Conservation (phyloP, 169 alveolate genomes). For the Plasmodium sp. region DNA sequence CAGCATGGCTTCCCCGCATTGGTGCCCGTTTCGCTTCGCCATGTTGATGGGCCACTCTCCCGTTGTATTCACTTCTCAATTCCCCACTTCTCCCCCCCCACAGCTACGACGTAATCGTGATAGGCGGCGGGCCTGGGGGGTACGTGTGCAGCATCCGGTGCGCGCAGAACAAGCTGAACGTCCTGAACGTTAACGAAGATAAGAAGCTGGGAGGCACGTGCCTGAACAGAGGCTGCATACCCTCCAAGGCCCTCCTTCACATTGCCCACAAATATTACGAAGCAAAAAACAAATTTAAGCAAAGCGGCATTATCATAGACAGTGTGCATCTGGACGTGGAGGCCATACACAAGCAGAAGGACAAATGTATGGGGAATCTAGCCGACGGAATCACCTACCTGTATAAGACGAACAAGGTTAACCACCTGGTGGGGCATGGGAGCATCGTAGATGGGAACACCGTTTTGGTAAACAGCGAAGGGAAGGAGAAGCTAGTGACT, state of each 20-base stretch:
- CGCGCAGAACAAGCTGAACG: slow-evolving; percentile 96
- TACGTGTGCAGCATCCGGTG: slow-evolving; percentile 97
- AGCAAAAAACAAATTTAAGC: slow-evolving; percentile 56
- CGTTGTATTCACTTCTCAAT: neutral
- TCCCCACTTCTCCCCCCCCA: neutral
- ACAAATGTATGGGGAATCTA: slow-evolving; percentile 89
- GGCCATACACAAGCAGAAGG: slow-evolving; percentile 88
- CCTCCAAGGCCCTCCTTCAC: slow-evolving; percentile 95
- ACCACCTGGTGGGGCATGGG: slow-evolving; percentile 88
- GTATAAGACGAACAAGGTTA: slow-evolving; percentile 94
- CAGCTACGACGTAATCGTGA: slow-evolving; percentile 90
- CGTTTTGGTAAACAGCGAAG: slow-evolving; percentile 17
- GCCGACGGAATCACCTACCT: slow-evolving; percentile 94
- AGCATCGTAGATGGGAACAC: slow-evolving; percentile 46
- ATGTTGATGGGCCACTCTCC: neutral
- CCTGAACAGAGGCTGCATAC: slow-evolving; percentile 98
- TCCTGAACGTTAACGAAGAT: slow-evolving; percentile 95
- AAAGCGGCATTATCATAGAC: slow-evolving; percentile 77
- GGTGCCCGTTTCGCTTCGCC: too few relatives aligned
- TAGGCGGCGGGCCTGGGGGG: slow-evolving; percentile 97
- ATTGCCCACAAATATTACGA: slow-evolving; percentile 93
- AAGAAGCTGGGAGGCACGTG: slow-evolving; percentile 99
- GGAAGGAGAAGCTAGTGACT: slow-evolving; percentile 31
- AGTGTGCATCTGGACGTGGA: slow-evolving; percentile 85
- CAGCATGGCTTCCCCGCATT: too few relatives aligned